A percentile compares a stretch with the other conserved stretches of the same genome.
phyloP scores from a whole-genome alignment of 768 basidiomycete species.

The Hysterangium stoloniferum region DNA sequence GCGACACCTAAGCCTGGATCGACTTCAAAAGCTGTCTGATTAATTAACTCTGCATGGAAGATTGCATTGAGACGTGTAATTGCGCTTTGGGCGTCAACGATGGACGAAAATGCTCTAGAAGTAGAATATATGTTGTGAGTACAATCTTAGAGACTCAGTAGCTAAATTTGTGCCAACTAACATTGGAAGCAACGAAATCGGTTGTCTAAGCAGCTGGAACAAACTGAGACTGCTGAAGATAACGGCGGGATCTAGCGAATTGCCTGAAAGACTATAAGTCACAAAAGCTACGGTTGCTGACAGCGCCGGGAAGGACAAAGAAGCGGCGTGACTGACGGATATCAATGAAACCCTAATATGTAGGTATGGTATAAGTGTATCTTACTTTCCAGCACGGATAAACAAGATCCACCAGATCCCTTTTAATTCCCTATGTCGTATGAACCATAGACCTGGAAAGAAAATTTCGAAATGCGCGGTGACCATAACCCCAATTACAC shows the following conservation, averaged over 20 bases:
- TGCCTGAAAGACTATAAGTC: conserved; percentile 49
- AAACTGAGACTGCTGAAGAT: conserved; percentile 61
- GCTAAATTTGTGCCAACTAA: conserved; percentile 21
- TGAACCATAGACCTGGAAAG: conserved; percentile 41
- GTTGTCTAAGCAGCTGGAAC: conserved; percentile 53
- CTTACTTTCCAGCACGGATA: conserved; percentile 55
- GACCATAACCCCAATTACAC: conserved; percentile 18
- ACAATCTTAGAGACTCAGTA: conserved; percentile 21
- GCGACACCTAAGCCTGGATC: conserved; percentile 40
- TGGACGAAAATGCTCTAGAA: conserved; percentile 41
- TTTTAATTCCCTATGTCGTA: conserved; percentile 46
- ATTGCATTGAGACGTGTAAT: conserved; percentile 41
- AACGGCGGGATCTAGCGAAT: conserved; percentile 53
- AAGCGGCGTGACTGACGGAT: conserved; percentile 37
- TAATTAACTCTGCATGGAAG: conserved; percentile 49
- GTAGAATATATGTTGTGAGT: conserved; percentile 24
- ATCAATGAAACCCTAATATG: not conserved
- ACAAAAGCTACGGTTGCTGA: conserved; percentile 62
- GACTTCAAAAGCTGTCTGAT: conserved; percentile 33
- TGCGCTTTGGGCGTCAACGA: conserved; percentile 59
- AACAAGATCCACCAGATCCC: conserved; percentile 52
- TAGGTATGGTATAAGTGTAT: not conserved
- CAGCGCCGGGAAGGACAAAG: conserved; percentile 52
- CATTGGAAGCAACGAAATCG: conserved; percentile 58
- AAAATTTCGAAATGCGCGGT: not conserved